phyloP scores from a whole-genome alignment of 257 asterid species.

The Petrea volubilis region DNA sequence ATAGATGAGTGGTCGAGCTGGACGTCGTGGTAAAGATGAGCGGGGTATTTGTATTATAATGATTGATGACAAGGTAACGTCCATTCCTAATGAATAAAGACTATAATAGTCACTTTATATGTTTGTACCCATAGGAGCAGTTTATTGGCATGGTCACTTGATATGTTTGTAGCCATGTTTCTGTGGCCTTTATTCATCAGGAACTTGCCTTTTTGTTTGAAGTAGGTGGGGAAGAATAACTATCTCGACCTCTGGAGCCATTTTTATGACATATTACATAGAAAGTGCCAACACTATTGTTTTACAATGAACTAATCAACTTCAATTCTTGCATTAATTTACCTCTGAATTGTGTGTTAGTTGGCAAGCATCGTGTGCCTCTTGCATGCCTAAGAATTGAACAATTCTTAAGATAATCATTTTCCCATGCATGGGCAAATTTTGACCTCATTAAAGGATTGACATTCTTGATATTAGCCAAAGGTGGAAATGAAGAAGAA shows the following conservation, averaged over 20 bases:
- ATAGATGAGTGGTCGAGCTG: slow-evolving; percentile 99
- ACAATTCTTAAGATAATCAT: too few relatives aligned
- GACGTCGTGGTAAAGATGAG: slow-evolving; percentile 99
- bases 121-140: background rate
- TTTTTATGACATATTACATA: background rate
- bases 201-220: background rate
- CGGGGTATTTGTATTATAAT: slow-evolving; percentile 93
- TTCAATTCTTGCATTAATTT: slow-evolving; percentile 1
- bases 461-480: background rate
- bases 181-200: background rate
- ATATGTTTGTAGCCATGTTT: slow-evolving; percentile 11
- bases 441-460: background rate
- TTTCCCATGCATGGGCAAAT: background rate
- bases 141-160: slow-evolving; percentile 2
- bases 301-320: background rate
- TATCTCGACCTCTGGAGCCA: background rate
- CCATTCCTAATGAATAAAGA: too few relatives aligned
- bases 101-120: too few relatives aligned
- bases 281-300: background rate
- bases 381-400: slow-evolving; percentile 8
- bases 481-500: background rate
- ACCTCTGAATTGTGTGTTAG: background rate
- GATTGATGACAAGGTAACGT: slow-evolving; percentile 86
- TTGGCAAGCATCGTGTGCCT: background rate
- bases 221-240: background rate